Evolutionary conservation across 2,329 filamentous ascomycete genomes (phyloP), one percentile per base, ranked within the genome.

Genomic region (Aspergillus sp.): DNA sequence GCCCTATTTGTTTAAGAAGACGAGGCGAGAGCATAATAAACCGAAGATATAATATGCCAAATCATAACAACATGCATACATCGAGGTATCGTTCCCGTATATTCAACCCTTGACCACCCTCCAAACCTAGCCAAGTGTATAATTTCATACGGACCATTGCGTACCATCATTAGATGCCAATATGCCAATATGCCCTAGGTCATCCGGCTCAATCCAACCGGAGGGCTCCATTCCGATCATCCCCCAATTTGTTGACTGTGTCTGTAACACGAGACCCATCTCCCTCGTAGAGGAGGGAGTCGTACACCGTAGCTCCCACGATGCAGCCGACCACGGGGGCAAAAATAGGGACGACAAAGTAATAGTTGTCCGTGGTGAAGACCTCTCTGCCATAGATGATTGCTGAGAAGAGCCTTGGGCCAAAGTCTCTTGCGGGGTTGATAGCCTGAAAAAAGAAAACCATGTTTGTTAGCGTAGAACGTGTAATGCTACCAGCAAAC

Each of bases 361-460:
- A 63, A 50, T 56, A 61, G 29, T 53, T 52, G 7, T 50, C 57
- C 1, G 60, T 47, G 0, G 53, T 58, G 10, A 63, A 63, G 0
- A 63, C 60, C 27, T 63, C 60, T 3, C 49, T 45, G 5, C 60
- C 60, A 46, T 63, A 63, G 27, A 63, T 28, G 8, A 61, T 53
- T 4, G 60, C 57, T 9, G 60, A 63, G 50, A 62, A 62, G 10
- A 63, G 42, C 36, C 60, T 51, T 1, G 60, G 60, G 1, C 60
- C 60, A 41, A 63, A 59, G 47, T 63, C 60, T 50, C 60, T 45
- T 2, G 60, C 60, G 4, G 60, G 60, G 44, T 63, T 63, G 12
- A 63, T 55, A 26, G 60, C 60, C 60, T 63, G 19, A 19, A 19
- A 19, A 40, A 2, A 5, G 9, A 29, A 32, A 29, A 38, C 47